Base-by-base conservation (phyloP, 805 yeast genomes). In the Lipomyces sp. region DNA sequence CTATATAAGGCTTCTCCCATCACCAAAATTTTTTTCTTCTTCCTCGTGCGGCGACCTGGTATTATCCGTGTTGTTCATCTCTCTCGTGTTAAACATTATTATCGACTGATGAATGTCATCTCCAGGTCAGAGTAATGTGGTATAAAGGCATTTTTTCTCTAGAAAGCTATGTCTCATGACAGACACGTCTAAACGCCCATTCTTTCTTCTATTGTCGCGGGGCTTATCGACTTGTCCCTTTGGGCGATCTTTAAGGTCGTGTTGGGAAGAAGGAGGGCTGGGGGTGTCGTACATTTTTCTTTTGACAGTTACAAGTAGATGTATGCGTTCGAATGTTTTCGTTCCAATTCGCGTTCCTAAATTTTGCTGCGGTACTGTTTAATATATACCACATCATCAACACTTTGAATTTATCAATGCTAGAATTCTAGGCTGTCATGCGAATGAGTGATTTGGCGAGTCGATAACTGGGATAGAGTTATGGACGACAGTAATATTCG, bases 121-220 rank as follows among this genome's bases (percentile, higher is more conserved):
- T 67, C 68, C 66, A 67, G 70, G 70, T 59, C 57, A 62, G 70
- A 67, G 54, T 30, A 63, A 65, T 53, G 30, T 24, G 37, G 30
- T 57, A 24, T 29, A 57, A 42, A 42, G 48, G 48, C 48, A 42
- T 42, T 42, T 42, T 42, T 24, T 42, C n/a, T 18, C n/a, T 42
- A 15, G 48, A 42, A 42, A 42, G n/a, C 2, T n/a, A 42, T 42
- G 48, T 42, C 48, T 42, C 48, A 42, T 24, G 48, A 42, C n/a
- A 33, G 70, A 64, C 70, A 24, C 70, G 70, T 67, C 70, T 59
- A 62, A 67, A 64, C 57, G 70, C 70, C 66, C 68, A 64, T 64
- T 66, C 58, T 59, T 63, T 60, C 53, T 50, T 60, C 63, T 51
- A 34, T 37, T 54, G 33, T 34, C 34, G 30, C 59, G 39, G 35